Evolutionary conservation across 768 basidiomycete species (phyloP).

Genomic region (Guyanaporus albipodus): DNA sequence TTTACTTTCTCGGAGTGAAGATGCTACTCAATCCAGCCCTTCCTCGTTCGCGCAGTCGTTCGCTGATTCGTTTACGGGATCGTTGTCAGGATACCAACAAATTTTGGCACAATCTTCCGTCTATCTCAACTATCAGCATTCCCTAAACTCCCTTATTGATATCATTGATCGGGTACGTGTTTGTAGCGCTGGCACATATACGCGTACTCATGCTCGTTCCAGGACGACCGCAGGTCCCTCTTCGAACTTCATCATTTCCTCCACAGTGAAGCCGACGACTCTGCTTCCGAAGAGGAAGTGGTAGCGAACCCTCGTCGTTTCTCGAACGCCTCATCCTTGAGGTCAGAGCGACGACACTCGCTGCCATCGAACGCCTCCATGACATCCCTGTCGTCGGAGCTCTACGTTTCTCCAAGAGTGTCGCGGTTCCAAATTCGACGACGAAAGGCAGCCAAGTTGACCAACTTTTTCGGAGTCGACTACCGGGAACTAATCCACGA

Average conservation of each 20-base stretch:
- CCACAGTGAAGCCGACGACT: slow-evolving; percentile 30
- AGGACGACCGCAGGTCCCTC: slow-evolving; percentile 77
- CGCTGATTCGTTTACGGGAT: slow-evolving; percentile 18
- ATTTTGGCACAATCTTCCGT: slow-evolving; percentile 41
- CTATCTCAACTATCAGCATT: slow-evolving; percentile 77
- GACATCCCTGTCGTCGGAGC: slow-evolving; percentile 55
- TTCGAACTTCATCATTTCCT: slow-evolving; percentile 72
- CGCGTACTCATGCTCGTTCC: slow-evolving; percentile 7
- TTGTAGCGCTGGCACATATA: background rate
- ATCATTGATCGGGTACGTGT: slow-evolving; percentile 71
- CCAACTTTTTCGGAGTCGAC: slow-evolving; percentile 84
- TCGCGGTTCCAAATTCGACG: slow-evolving; percentile 64
- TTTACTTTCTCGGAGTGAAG: slow-evolving; percentile 39
- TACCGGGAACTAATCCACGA: slow-evolving; percentile 75
- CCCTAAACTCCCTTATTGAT: slow-evolving; percentile 74
- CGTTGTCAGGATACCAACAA: slow-evolving; percentile 16
- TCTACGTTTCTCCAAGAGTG: slow-evolving; percentile 35
- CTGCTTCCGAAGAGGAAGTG: slow-evolving; percentile 21
- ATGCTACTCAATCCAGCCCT: slow-evolving; percentile 17
- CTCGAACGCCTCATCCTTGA: slow-evolving; percentile 39
- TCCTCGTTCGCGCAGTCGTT: slow-evolving; percentile 19
- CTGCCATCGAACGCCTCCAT: slow-evolving; percentile 63
- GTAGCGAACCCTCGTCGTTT: slow-evolving; percentile 21
- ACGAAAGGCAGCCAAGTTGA: slow-evolving; percentile 75
- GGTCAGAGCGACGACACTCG: slow-evolving; percentile 65